Base-by-base conservation (phyloP, 2,329 filamentous ascomycete genomes). In the Alternaria arbusti region DNA sequence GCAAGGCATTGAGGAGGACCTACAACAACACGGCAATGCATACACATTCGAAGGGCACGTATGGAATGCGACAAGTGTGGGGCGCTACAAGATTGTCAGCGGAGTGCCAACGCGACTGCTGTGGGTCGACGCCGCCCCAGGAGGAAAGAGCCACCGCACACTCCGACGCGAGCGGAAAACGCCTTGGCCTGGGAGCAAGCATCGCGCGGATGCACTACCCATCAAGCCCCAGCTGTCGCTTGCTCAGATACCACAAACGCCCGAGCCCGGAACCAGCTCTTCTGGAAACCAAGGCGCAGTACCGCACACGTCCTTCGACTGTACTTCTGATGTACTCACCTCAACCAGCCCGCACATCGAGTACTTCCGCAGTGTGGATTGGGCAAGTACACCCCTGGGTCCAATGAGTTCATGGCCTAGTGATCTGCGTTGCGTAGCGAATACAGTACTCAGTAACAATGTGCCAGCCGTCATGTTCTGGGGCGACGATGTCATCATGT, bases 371-470 rank as follows among this genome's bases (percentile, higher is more conserved):
- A 88, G 85, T 20, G 79, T 89, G 20, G 88, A 94, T 74, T 96
- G 92, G 92, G 85, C 86, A 2, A 82, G 85, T 0, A 95, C 92
- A 1, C 81, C 88, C 3, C 82, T 95, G 1, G 92, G 92, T 0
- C 89, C 91, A 0, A 91, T 95, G 44, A 86, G 89, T 61, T 77
- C 83, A 20, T 96, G 92, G 91, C 79, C 86, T 3, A 78, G 86
- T 26, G 90, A 93, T 68, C 79, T 95, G 57, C 87, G 92, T 55
- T 87, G 87, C 67, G 90, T 94, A 86, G 89, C 90, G 40, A 94
- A 94, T 74, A 81, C 94, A 57, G 86, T 94, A 66, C 92, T 95
- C 89, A 70, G 70, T 13, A 71, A 74, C 45, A 65, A 59, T 13
- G 61, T 70, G 5, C 89, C 90, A 1, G 86, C 88, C 3, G 88